These are phyloP conservation scores for Beverwykella pulmonaria DNA, from an alignment of 495 filamentous ascomycete genomes.

Conservation along the genomic window DNA sequence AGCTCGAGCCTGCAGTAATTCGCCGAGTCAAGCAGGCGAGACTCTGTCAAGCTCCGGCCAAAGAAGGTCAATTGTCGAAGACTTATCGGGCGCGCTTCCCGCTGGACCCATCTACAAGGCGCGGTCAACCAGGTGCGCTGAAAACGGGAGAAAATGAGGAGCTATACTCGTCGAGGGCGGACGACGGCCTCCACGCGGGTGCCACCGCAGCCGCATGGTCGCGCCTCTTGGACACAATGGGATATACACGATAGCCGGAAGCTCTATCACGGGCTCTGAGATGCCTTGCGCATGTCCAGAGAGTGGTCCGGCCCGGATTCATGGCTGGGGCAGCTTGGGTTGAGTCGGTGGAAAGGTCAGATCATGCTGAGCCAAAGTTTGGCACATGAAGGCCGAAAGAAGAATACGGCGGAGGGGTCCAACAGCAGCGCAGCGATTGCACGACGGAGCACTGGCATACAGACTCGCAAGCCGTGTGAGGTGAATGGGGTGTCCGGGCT, in stretches of 20 bases:
- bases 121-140: conserved; percentile 28
- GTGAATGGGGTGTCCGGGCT: no score
- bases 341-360: conserved; percentile 6
- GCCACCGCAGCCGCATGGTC: conserved; percentile 34
- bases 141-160: background rate
- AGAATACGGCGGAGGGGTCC: background rate
- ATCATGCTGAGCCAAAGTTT: background rate
- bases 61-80: conserved; percentile 94
- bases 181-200: conserved; percentile 77
- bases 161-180: conserved; percentile 83
- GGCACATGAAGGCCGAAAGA: no score
- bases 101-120: conserved; percentile 74
- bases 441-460: background rate
- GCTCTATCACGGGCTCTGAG: background rate
- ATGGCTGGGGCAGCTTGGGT: conserved; percentile 8
- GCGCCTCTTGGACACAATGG: background rate
- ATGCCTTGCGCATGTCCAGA: background rate
- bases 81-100: conserved; percentile 82
- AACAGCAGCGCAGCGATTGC: background rate
- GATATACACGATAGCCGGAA: background rate
- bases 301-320: background rate
- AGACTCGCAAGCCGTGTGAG: no score
- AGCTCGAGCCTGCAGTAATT: conserved; percentile 97
- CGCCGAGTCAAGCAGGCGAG: conserved; percentile 85
- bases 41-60: conserved; percentile 84